Evolutionary conservation across 345 rosid genomes (phyloP), one percentile per base, ranked within the genome.

Genomic region (Draba incana): DNA sequence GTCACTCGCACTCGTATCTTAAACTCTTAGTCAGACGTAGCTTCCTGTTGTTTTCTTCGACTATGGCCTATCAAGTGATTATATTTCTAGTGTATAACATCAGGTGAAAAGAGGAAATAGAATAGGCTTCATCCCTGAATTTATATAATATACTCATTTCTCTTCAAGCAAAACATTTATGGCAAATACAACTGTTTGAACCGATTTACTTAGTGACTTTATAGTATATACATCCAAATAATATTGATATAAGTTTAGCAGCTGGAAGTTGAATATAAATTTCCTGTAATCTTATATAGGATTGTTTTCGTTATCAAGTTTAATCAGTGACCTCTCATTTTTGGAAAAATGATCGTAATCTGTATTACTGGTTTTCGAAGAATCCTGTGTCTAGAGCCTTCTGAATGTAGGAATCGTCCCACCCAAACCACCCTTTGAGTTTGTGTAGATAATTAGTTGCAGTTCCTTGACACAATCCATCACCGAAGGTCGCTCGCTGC

Each of bases 401-500:
- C 81, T 83, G 77, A 87, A 81, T 25, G 86, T 64, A 70, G 83
- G 80, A 64, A 77, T 57, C 11, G 77, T 79, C 76, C 67, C 78
- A 58, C 86, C 86, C 72, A 80, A 73, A 57, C 90, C 87, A 62
- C 90, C 83, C 84, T 86, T 88, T 2, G 86, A 83, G 79, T 90
- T 93, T 70, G 86, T 79, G 61, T 78, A 79, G 62, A 83, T 80
- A 64, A 84, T 86, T 55, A 84, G 78, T 68, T 87, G 96, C 69
- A 93, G 87, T 79, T 93, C 96, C 75, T 85, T 88, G 46, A 87
- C 71, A 69, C 96, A 93, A 71, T 88, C 96, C n/a, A 69, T 75
- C 83, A 93, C 90, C 0, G 87, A 77, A 50, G 98, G 97, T 60
- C 98, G 79, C 75, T 90, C 94, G n/a, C 79, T 78, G 66, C 98